Evolutionary conservation across 2,329 filamentous ascomycete species (phyloP), one percentile per base, ranked within the genome.

Genomic region (Cadophora gregata): DNA sequence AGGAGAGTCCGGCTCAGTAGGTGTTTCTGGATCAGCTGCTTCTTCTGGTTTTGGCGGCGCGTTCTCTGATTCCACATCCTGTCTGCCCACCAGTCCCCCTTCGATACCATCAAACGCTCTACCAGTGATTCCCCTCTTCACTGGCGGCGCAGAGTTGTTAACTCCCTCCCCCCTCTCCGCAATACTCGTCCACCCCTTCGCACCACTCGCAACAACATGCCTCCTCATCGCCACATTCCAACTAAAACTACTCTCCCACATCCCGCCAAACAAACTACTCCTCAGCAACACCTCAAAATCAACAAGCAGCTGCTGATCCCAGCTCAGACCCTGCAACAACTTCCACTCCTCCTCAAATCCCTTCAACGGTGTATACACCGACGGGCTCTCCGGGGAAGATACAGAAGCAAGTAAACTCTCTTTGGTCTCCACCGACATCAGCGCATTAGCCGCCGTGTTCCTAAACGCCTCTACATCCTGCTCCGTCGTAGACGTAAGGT

Each of bases 271-370:
- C 6, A 78, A 68, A 24, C 77, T 78, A 10, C 78, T 77, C 9
- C 79, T 71, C 62, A 81, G 72, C 71, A 84, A 72, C 5, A 85
- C 77, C 73, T 83, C 82, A 71, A 80, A 84, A 73, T 85, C 83
- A 4, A 84, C 78, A 21, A 84, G 73, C 0, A 78, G 78, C 48
- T 79, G 78, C 74, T 84, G 82, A 70, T 83, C 81, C 78, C 79
- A 82, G 5, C 74, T 78, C 50, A 84, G 71, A 10, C 61, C 61
- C 9, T 75, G 45, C 7, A 84, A 73, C 16, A 68, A 66, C 12
- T 51, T 62, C 4, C 74, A 70, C 50, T 81, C 80, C 0, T n/a
- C 19, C 45, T 66, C 59, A 7, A 62, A 65, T 5, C 56, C 65
- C 48, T 68, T 50, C 2, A 24, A 10, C 2, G 53, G n/a, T 1